phyloP scores from a whole-genome alignment of 306 rosid species.

The Gynostemma pentaphyllum region DNA sequence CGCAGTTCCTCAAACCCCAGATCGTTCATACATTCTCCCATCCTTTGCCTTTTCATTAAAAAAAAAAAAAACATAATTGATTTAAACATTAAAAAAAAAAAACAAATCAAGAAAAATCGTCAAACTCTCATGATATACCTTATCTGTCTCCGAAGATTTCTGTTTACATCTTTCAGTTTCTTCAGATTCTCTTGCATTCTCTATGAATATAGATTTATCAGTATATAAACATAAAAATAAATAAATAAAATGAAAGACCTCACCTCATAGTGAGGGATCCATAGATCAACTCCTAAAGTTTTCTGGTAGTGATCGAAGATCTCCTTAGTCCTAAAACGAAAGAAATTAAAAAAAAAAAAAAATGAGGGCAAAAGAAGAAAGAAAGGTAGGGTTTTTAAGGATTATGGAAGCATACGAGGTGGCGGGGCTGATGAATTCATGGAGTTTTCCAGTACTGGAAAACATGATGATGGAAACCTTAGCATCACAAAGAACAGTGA shows the following conservation, averaged over 20 bases:
- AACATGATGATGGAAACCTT: constrained; percentile 63
- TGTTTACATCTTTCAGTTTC: constrained; percentile 48
- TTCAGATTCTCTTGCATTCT: constrained; percentile 59
- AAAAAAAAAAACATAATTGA: neutral
- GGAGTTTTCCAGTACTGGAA: constrained; percentile 59
- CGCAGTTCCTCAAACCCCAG: constrained; percentile 44
- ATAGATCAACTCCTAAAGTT: constrained; percentile 41
- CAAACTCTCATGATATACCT: constrained; percentile 32
- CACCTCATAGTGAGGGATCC: constrained; percentile 81
- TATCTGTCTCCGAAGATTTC: constrained; percentile 62
- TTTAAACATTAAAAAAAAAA: neutral
- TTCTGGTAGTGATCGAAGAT: constrained; percentile 62
- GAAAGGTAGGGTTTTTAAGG: neutral
- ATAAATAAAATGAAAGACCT: too few species aligned
- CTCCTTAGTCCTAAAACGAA: constrained; percentile 46
- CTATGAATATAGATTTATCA: constrained; percentile 19
- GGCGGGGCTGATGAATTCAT: constrained; percentile 54
- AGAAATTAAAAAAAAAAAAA: neutral
- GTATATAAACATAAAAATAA: neutral
- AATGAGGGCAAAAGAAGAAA: neutral
- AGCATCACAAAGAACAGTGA: constrained; percentile 82
- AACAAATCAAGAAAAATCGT: neutral
- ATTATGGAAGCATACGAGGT: constrained; percentile 23
- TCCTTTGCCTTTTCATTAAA: constrained; percentile 42
- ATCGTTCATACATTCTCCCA: constrained; percentile 52